phyloP scores from a whole-genome alignment of 2,329 filamentous ascomycete species.

The Alternaria metachromatica region DNA sequence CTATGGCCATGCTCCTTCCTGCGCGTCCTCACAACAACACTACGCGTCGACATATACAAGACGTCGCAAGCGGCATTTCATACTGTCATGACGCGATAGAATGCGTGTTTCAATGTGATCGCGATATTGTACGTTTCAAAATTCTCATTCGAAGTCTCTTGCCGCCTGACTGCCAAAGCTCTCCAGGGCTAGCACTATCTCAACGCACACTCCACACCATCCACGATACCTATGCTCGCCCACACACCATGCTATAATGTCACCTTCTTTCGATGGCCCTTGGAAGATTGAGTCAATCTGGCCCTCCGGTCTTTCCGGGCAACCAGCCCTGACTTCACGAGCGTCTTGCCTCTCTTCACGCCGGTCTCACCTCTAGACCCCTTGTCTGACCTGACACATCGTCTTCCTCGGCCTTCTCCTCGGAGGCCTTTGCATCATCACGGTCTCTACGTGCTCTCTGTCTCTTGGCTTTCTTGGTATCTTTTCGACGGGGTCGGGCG shows the following conservation, averaged over 20 bases:
- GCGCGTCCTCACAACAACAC: background rate
- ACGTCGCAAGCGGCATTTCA: background rate
- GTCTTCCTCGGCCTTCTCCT: background rate
- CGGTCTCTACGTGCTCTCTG: background rate
- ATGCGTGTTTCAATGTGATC: background rate
- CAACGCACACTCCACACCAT: background rate
- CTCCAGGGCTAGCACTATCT: background rate
- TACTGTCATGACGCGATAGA: background rate
- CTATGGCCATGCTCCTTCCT: background rate
- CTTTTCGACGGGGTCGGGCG: background rate
- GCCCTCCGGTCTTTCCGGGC: background rate
- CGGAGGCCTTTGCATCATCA: background rate
- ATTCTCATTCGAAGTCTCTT: background rate
- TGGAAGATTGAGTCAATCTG: background rate
- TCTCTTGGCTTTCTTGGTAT: background rate
- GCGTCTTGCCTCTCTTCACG: background rate
- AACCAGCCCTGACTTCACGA: background rate
- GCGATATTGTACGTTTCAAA: background rate
- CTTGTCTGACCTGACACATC: background rate
- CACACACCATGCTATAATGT: too few relatives aligned
- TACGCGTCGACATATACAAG: background rate
- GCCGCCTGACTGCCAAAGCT: background rate
- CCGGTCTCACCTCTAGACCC: background rate
- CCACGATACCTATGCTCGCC: background rate
- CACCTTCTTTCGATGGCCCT: background rate